Evolutionary conservation across 2,329 filamentous ascomycete species (phyloP), one percentile per base, ranked within the genome.

Genomic region (Incumbomyces lentus): DNA sequence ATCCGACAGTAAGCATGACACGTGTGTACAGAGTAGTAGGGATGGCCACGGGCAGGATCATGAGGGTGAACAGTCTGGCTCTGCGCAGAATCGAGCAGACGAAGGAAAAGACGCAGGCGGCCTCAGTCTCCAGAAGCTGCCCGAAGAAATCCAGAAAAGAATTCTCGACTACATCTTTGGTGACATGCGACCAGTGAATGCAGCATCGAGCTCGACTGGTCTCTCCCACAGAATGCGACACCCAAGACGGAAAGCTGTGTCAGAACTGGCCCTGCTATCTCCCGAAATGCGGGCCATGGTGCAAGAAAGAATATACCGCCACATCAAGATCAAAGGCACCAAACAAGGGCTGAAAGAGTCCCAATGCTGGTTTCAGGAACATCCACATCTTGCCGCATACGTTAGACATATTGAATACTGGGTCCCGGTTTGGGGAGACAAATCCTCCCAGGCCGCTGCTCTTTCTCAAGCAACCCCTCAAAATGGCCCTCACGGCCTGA

Each of bases 361-460:
- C 6, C 68, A 75, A 52, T 52, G 66, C 30, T 86, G 82, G 68
- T 83, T 87, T 54, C 62, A 66, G 13, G 54, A 63, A 8, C 72
- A 79, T 49, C 67, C 72, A 22, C 76, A 84, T 56, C 72, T 87
- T 5, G 72, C 75, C 16, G 55, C 64, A 7, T 78, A 85, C 54
- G 78, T 87, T 49, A 80, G 79, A 53, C 83, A 87, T 58, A 74
- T 86, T 49, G 83, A 87, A 63, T 72, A 86, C 35, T 87, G 83
- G 82, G 84, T 87, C 51, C 83, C 84, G 2, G 82, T 86, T 34
- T 87, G 72, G 65, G 70, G 72, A 13, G 66, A 83, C 56, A 74
- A 81, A 53, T 49, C 52, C 12, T 18, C 48, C 29, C 49, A 51
- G 3, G 46, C 49, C 10, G 49, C 46, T 14, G 19, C 19, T 12